phyloP scores from a whole-genome alignment of 2,329 filamentous ascomycete genomes.

The Colletotrichum incanum region DNA sequence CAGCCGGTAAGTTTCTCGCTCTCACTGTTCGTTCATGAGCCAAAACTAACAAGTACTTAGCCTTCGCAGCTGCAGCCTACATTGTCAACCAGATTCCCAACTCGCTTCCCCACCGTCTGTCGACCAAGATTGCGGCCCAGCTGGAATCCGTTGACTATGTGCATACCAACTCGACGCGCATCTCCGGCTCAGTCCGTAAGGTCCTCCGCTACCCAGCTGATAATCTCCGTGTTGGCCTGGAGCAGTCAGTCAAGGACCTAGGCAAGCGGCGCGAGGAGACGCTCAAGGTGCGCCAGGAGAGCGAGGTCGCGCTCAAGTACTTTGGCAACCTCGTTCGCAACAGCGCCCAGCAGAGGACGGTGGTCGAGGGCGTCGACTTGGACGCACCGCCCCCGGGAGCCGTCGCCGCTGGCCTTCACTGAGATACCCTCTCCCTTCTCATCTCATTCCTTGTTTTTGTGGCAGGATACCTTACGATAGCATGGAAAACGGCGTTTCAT shows the following conservation, averaged over 20 bases:
- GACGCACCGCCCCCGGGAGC: conserved; percentile 64
- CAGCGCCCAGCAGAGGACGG: conserved; percentile 66
- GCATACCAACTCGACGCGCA: conserved; percentile 88
- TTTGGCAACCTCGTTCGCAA: conserved; percentile 87
- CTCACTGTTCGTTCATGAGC: conserved; percentile 31
- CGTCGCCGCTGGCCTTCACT: conserved; percentile 37
- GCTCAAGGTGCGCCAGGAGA: conserved; percentile 84
- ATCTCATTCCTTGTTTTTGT: conserved; percentile 35
- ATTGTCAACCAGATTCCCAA: conserved; percentile 89
- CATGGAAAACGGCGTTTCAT: conserved; percentile 42
- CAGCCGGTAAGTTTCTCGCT: conserved; percentile 77
- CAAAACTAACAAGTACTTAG: conserved; percentile 64
- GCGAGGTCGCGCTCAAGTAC: conserved; percentile 89
- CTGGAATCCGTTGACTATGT: conserved; percentile 91
- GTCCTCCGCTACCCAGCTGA: conserved; percentile 91
- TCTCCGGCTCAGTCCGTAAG: conserved; percentile 88
- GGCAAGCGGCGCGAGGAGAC: conserved; percentile 85
- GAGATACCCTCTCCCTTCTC: conserved; percentile 7
- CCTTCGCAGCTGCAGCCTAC: conserved; percentile 82
- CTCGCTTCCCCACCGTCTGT: conserved; percentile 88
- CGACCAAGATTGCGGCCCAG: conserved; percentile 86
- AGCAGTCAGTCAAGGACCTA: conserved; percentile 89
- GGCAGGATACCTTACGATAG: conserved; percentile 41
- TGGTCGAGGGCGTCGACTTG: conserved; percentile 68
- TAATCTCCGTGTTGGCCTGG: conserved; percentile 86